A percentile compares a stretch with the other conserved stretches of the same genome.
Evolutionary conservation across 1,139 yeast genomes (phyloP).

Genomic region (Taphrina pruni): DNA sequence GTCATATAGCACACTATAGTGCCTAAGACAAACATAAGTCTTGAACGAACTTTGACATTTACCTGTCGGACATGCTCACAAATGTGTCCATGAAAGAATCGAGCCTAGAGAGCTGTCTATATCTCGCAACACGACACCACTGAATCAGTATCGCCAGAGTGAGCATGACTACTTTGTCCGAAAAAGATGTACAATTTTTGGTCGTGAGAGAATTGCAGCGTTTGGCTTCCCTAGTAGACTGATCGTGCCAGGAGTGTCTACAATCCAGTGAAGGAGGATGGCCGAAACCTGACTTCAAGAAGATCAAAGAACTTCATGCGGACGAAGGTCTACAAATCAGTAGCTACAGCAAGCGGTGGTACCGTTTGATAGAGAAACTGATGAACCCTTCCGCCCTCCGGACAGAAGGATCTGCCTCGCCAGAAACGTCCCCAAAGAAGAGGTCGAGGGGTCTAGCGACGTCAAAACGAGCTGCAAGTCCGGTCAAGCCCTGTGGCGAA

Average conservation of each 20-base stretch:
- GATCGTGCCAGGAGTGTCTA: conserved; percentile 1
- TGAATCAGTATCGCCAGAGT: not conserved
- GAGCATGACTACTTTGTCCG: not conserved
- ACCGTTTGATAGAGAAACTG: conserved; percentile 8
- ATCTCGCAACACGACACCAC: too few species aligned
- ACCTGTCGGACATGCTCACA: not conserved
- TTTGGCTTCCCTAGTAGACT: not conserved
- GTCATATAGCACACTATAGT: too few species aligned
- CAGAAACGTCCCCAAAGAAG: conserved; percentile 6
- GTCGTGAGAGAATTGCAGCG: not conserved
- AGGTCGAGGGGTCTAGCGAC: not conserved
- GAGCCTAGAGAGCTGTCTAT: too few species aligned
- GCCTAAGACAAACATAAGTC: too few species aligned
- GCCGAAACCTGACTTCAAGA: conserved; percentile 11
- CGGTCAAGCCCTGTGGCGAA: not conserved
- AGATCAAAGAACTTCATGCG: conserved; percentile 5
- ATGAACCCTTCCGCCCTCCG: not conserved
- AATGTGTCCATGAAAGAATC: too few species aligned
- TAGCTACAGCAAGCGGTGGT: conserved; percentile 14
- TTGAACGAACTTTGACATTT: too few species aligned
- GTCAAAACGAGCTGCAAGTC: not conserved
- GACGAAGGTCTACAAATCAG: conserved; percentile 3
- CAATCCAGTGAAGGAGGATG: not conserved
- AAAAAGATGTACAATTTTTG: not conserved
- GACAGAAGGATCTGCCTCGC: not conserved